Evolutionary conservation across 345 rosid genomes (phyloP).

Genomic region (Hibiscus trionum): DNA sequence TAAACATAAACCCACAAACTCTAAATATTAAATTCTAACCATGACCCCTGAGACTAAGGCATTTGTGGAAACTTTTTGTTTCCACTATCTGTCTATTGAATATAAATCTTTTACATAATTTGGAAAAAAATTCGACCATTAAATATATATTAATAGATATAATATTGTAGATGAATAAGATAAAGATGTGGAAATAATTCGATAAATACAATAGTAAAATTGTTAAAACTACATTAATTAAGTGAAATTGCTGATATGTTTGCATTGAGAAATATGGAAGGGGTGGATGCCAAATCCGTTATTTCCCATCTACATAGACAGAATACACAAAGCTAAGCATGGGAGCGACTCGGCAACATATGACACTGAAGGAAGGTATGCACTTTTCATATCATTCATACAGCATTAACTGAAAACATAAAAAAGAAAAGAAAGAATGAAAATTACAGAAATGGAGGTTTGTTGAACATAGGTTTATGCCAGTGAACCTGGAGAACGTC

Average conservation of each 20-base stretch:
- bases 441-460: neutral
- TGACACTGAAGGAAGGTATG: constrained; percentile 82
- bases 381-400: neutral
- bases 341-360: constrained; percentile 66
- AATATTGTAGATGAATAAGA: too few species aligned
- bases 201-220: too few species aligned
- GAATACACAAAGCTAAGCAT: constrained; percentile 72
- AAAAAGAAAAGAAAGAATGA: neutral
- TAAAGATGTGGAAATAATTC: too few species aligned
- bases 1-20: too few species aligned
- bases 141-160: too few species aligned
- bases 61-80: too few species aligned
- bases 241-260: too few species aligned
- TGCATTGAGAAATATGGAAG: constrained; percentile 14
- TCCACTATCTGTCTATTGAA: too few species aligned
- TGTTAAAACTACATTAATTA: neutral
- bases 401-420: neutral
- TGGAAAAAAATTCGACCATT: too few species aligned
- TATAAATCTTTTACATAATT: too few species aligned
- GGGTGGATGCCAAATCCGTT: constrained; percentile 69
- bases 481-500: constrained; percentile 53
- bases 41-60: too few species aligned
- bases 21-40: too few species aligned
- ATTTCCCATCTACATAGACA: constrained; percentile 55
- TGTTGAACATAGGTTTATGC: constrained; percentile 38